Base-by-base conservation (phyloP, 306 rosid species). In the Prinsepia uniflora region DNA sequence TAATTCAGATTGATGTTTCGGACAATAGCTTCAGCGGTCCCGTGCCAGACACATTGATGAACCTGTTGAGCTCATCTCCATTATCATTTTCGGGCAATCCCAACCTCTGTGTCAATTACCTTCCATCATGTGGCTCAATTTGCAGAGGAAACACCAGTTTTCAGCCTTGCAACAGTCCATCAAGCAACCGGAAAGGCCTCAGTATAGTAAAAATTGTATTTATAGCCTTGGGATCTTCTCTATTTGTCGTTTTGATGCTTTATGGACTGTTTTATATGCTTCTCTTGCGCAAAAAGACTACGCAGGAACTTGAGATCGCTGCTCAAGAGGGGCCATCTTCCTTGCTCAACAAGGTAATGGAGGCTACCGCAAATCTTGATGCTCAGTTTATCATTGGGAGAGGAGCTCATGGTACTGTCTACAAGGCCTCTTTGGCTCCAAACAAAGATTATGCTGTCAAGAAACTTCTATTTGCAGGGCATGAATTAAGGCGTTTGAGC, bases 351-450 rank as follows among this genome's bases (percentile, higher is more conserved):
- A 63, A 77, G 77, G 88, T 85, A 13, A 75, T 88, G 86, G 78
- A 85, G 70, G 96, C 89, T 34, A 90, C 98, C 10, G 83, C 3
- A 7, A 85, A 90, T 65, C 80, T 93, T 11, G 80, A 79, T 64
- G 96, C 86, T 20, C 72, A 48, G 56, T 83, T 76, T 79, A 41
- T 93, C 20, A 84, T 93, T 6, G 98, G 98, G n/a, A 81, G 82
- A 83, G 98, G 98, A 78, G 90, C 92, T 12, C 96, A 93, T 65
- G 96, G 98, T 81, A 78, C 81, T 52, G 96, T 93, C 48, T 93
- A 93, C 53, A 88, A 83, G 82, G 96, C 92, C 59, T 49, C 68
- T 14, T 44, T 85, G 30, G 77, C 74, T 63, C 78, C 87, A 17
- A 74, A 81, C 74, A 54, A 72, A 56, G 81, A 70, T 71, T 88